Evolutionary conservation across 106 monocot genomes (phyloP).

Genomic region (Iris macrosiphon): DNA sequence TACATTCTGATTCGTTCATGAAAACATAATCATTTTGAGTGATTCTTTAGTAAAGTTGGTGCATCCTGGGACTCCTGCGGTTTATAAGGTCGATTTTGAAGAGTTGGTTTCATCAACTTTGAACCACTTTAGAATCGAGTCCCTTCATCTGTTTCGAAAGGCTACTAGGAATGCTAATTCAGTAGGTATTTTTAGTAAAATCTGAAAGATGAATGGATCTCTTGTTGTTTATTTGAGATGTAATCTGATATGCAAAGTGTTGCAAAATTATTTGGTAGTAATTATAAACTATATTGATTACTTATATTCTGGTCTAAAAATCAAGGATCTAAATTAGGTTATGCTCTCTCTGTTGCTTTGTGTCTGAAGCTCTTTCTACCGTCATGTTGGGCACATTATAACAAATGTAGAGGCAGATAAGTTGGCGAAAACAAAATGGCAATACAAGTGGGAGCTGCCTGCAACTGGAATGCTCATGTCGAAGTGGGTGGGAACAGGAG

Average conservation of each 20-base stretch:
- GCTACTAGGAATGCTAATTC: not conserved
- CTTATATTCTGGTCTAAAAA: too few species aligned
- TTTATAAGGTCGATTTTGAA: too few species aligned
- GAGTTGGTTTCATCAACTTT: too few species aligned
- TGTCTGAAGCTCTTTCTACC: slow-evolving; percentile 50
- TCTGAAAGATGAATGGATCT: not conserved
- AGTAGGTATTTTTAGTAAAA: not conserved
- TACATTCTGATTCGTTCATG: too few species aligned
- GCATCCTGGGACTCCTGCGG: too few species aligned
- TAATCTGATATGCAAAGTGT: not conserved
- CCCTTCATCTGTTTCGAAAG: too few species aligned
- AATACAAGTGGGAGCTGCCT: slow-evolving; percentile 66
- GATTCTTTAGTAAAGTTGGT: too few species aligned
- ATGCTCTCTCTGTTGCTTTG: not conserved
- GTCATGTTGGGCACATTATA: slow-evolving; percentile 35
- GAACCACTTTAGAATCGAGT: too few species aligned
- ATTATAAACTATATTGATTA: too few species aligned
- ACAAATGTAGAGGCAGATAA: slow-evolving; percentile 47
- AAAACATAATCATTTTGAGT: too few species aligned
- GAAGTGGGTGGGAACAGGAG: slow-evolving; percentile 67
- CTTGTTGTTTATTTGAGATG: not conserved
- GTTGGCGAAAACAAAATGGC: slow-evolving; percentile 37
- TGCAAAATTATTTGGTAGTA: not conserved
- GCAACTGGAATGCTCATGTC: slow-evolving; percentile 32
- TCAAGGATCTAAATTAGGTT: too few species aligned